Evolutionary conservation across 805 yeast genomes (phyloP), one percentile per base, ranked within the genome.

Genomic region (Wickerhamomyces chambardii): DNA sequence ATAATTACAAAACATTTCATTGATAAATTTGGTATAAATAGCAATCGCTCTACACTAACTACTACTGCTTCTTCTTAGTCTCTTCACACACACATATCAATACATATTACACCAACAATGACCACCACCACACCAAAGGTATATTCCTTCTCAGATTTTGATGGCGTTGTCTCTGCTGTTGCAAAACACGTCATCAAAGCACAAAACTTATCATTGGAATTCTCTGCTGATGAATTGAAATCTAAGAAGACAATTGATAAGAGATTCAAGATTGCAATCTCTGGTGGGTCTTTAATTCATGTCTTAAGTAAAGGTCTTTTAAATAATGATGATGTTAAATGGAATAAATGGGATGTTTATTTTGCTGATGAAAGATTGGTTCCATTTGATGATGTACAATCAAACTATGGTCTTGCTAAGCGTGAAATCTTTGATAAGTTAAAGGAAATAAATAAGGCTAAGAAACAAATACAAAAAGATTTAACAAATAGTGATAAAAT

Each of bases 341-440:
- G 97, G 97, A 79, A 75, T 31, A 80, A 78, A 53, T 90, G 97
- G 97, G 97, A 90, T 57, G 75, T 90, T 33, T 90, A 86, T 59
- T 89, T 90, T 63, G 96, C 96, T 6, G 97, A 90, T 60, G 97
- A 90, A 64, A 75, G 97, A 57, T 67, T 90, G 43, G 97, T 90
- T 29, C 92, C 95, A 30, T 84, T 86, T 45, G 81, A 74, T 34
- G 75, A 84, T 19, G 73, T 73, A 8, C 90, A 86, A 50, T 81
- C 94, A 36, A 90, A 90, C 56, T 90, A 80, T 50, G 97, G 97
- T n/a, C 75, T 73, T 40, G 86, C 92, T 34, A 85, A 86, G 54
- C 63, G 90, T 34, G 78, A 82, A 42, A 70, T 92, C 30, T 79
- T 90, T 43, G 95, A 86, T 61, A 61, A 61, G 36, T 70, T 86